These are phyloP conservation scores for Rhamnella rubrinervis DNA, from an alignment of 331 rosid genomes.

Conservation along the genomic window DNA sequence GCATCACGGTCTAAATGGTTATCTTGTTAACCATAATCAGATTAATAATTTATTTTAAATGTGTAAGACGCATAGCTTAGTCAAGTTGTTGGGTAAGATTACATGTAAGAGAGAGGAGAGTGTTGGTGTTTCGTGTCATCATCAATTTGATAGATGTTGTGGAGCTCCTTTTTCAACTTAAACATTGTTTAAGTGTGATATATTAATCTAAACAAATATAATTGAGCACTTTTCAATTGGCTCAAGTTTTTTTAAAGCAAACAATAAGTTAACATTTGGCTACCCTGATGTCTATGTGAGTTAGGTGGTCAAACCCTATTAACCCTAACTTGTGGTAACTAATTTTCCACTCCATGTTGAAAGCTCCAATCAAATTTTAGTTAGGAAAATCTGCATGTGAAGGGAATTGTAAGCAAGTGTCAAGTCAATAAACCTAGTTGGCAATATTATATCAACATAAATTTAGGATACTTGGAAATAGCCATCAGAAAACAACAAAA, in stretches of 20 bases:
- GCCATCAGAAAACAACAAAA: neutral
- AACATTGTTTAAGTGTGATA: neutral
- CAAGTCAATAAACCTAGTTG: no score
- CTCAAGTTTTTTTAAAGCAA: neutral
- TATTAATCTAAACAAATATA: neutral
- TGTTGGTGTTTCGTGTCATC: neutral
- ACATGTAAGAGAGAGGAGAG: neutral
- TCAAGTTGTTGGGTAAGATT: neutral
- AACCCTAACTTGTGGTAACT: neutral
- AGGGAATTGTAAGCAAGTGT: no score
- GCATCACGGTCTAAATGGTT: neutral
- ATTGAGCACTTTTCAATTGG: neutral
- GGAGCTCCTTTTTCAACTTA: neutral
- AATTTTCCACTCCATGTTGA: no score
- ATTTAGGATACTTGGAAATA: no score
- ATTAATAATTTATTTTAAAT: neutral
- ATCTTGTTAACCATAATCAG: neutral
- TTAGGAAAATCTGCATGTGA: no score
- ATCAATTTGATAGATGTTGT: neutral
- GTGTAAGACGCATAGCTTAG: neutral
- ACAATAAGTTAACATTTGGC: neutral
- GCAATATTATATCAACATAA: no score
- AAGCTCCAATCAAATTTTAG: no score
- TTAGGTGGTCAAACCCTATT: slow-evolving; percentile 1
- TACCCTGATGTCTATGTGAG: neutral